Evolutionary conservation across 129 eudicot genomes (phyloP).

Genomic region (Scalesia atractyloides): DNA sequence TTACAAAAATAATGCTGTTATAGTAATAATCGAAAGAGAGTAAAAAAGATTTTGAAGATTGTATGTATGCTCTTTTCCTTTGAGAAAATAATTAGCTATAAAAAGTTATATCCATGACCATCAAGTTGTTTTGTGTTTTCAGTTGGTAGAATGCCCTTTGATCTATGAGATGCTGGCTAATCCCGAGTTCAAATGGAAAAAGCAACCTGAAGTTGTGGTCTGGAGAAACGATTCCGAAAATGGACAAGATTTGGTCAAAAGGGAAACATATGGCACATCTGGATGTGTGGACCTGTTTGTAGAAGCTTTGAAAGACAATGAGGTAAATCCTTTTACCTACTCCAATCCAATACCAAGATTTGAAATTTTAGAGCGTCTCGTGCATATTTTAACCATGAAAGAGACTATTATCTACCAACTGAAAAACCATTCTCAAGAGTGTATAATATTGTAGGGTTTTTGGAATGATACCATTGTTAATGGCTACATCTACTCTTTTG

Average conservation of each 20-base stretch:
- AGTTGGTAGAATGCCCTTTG: slow-evolving; percentile 93
- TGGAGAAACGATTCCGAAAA: slow-evolving; percentile 62
- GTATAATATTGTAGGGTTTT: too few relatives aligned
- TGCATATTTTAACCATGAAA: too few relatives aligned
- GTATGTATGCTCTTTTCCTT: background rate
- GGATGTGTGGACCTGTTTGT: slow-evolving; percentile 56
- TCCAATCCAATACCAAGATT: too few relatives aligned
- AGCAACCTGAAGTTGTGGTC: slow-evolving; percentile 72
- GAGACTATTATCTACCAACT: too few relatives aligned
- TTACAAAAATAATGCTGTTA: background rate
- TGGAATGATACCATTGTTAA: too few relatives aligned
- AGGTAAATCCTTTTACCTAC: background rate
- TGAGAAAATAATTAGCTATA: background rate
- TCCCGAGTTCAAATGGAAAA: slow-evolving; percentile 78
- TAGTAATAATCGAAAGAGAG: background rate
- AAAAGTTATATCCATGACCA: background rate
- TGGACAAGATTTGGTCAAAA: slow-evolving; percentile 45
- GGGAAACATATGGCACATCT: slow-evolving; percentile 55
- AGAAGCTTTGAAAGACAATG: slow-evolving; percentile 77
- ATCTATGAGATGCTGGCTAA: slow-evolving; percentile 90
- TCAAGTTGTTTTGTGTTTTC: slow-evolving; percentile 13
- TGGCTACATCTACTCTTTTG: too few relatives aligned
- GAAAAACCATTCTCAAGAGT: too few relatives aligned
- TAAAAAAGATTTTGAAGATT: background rate
- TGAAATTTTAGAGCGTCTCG: too few relatives aligned